phyloP scores from a whole-genome alignment of 805 yeast species.

The Lipomyces sp. region DNA sequence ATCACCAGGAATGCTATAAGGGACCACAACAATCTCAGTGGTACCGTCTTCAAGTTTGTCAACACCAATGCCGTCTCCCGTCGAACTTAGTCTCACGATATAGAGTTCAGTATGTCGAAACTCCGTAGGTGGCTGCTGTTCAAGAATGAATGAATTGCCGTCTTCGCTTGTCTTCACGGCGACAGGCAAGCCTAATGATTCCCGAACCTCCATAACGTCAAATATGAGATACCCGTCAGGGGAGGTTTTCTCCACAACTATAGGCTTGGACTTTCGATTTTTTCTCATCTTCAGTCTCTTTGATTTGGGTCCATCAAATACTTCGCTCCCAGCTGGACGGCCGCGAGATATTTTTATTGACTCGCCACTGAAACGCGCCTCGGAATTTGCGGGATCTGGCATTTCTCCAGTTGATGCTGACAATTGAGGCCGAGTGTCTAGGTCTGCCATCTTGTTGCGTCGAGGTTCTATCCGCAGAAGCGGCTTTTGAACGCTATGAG shows the following conservation, averaged over 20 bases:
- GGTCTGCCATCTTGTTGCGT: background rate
- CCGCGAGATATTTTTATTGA: background rate
- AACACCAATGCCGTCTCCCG: slow-evolving; percentile 86
- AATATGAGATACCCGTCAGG: slow-evolving; percentile 77
- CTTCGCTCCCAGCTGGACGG: background rate
- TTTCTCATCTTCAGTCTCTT: slow-evolving; percentile 22
- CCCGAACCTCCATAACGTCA: slow-evolving; percentile 68
- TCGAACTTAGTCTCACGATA: slow-evolving; percentile 66
- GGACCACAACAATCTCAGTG: slow-evolving; percentile 71
- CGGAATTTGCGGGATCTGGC: background rate
- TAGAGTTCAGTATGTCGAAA: slow-evolving; percentile 68
- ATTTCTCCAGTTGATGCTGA: background rate
- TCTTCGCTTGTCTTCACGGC: slow-evolving; percentile 60
- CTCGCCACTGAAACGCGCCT: background rate
- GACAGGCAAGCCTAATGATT: slow-evolving; percentile 48
- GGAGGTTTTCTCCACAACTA: slow-evolving; percentile 66
- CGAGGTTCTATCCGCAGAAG: slow-evolving; percentile 2
- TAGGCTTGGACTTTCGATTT: slow-evolving; percentile 64
- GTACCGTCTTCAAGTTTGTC: slow-evolving; percentile 61
- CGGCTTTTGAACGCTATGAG: background rate
- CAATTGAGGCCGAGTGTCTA: background rate
- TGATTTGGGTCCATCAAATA: background rate
- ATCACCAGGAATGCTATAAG: slow-evolving; percentile 90
- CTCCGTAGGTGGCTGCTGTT: slow-evolving; percentile 47
- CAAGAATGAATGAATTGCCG: slow-evolving; percentile 66